Evolutionary conservation across 2,329 filamentous ascomycete species (phyloP), one percentile per base, ranked within the genome.

Genomic region (Trichoderma semiorbis): DNA sequence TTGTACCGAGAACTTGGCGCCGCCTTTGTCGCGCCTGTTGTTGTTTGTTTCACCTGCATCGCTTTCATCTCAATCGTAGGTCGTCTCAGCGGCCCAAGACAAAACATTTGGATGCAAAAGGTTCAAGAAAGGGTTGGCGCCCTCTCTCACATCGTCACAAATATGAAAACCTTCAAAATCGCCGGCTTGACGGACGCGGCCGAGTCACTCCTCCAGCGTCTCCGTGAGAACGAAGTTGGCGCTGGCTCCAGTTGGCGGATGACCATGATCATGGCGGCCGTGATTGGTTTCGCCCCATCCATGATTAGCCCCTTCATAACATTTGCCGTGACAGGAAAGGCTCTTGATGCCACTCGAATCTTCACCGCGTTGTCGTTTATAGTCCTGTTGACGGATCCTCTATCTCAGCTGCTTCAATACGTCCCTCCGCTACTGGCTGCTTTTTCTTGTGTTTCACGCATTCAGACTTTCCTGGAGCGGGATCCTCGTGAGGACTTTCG

Each of bases 1-100:
- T 78, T 89, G 0, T 78, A 86, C 24, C 75, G 74, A 5, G 81
- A 86, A 62, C 74, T 89, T 1, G 86, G 87, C 0, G 77, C 79
- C 0, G 84, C 85, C 0, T 88, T 85, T 50, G 76, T 83, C 0
- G 83, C 84, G 0, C 86, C 87, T 0, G 79, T 89, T 7, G 80
- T 82, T 0, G 78, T 86, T 3, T 83, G 85, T 0, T 61, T 83
- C 10, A 5, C 76, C 2, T 78, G 77, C 24, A 74, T 75, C 2
- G 30, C 73, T 3, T 10, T 75, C 2, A 60, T 79, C 1, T 70
- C 47, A 8, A 14, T 68, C 30, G 32, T 68, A 6, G n/a, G 43
- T 12, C 36, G 21, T 26, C 30, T 68, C 24, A 72, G 63, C 34
- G 75, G 74, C 1, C 73, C 68, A 24, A 74, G 43, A 2, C 81